phyloP scores from a whole-genome alignment of 441 rosid genomes.

The Pelargonium myrrhifolium region DNA sequence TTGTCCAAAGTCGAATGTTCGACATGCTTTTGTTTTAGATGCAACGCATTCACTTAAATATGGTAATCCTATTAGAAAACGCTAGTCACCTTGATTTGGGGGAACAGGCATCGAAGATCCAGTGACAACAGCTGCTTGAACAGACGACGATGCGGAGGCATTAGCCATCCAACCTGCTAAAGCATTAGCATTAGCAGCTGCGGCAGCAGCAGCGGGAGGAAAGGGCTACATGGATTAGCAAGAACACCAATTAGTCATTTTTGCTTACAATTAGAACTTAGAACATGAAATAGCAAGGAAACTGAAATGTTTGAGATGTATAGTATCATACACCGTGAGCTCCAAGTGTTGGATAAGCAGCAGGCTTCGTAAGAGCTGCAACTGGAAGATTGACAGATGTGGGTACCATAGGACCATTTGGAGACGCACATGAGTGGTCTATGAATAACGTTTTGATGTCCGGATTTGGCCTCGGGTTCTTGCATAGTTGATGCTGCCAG shows the following conservation, averaged over 20 bases:
- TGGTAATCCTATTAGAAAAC: background rate
- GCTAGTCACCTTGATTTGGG: conserved; percentile 67
- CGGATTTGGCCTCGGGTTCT: conserved; percentile 75
- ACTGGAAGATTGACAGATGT: conserved; percentile 68
- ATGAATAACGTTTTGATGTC: conserved; percentile 75
- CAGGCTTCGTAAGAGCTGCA: conserved; percentile 55
- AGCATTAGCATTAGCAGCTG: conserved; percentile 62
- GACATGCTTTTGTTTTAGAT: background rate
- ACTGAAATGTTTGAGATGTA: background rate
- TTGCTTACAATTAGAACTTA: conserved; percentile 2
- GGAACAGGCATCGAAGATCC: conserved; percentile 59
- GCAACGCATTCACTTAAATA: background rate
- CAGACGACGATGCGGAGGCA: conserved; percentile 51
- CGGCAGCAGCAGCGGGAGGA: conserved; percentile 41
- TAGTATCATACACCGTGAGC: conserved; percentile 58
- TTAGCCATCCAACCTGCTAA: conserved; percentile 85
- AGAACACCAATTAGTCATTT: conserved; percentile 20
- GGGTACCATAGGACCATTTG: conserved; percentile 65
- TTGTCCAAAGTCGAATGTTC: background rate
- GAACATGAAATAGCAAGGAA: conserved; percentile 9
- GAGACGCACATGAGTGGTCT: conserved; percentile 62
- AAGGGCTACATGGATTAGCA: conserved; percentile 45
- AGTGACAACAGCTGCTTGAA: conserved; percentile 31
- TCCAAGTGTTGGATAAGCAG: conserved; percentile 47
- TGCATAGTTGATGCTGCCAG: conserved; percentile 86